Evolutionary conservation across 805 yeast species (phyloP).

Genomic region (Lipomyces starkeyi): DNA sequence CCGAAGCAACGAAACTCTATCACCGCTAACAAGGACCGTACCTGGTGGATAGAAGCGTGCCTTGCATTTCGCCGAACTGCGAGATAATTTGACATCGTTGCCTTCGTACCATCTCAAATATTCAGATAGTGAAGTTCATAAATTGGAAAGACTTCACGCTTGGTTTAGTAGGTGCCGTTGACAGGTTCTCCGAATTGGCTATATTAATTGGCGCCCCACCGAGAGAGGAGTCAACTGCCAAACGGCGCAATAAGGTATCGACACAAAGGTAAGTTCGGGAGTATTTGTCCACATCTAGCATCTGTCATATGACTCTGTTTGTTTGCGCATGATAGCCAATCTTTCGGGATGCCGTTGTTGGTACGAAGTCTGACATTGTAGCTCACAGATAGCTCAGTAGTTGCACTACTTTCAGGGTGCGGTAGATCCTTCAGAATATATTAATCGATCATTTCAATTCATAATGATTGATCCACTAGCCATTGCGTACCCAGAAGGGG

Average conservation of each 20-base stretch:
- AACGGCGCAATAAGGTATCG: background rate
- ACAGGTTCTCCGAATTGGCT: background rate
- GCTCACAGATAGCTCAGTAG: background rate
- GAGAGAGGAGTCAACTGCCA: background rate
- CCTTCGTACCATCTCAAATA: background rate
- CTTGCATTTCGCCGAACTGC: background rate
- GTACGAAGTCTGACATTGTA: background rate
- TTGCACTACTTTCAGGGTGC: background rate
- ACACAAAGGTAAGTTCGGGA: background rate
- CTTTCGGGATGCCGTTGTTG: too few species aligned
- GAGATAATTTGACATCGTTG: background rate
- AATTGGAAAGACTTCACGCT: background rate
- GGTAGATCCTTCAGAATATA: background rate
- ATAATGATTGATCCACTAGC: conserved; percentile 35
- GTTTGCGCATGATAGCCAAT: too few species aligned
- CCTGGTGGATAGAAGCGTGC: background rate
- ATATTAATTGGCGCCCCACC: background rate
- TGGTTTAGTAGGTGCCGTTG: background rate
- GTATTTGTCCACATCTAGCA: background rate
- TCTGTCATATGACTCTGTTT: background rate
- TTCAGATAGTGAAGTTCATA: background rate
- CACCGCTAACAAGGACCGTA: background rate
- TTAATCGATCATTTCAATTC: background rate
- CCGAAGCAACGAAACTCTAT: background rate
- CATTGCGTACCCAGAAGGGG: conserved; percentile 27